Base-by-base conservation (phyloP, 2,329 filamentous ascomycete genomes). In the Chalaropsis ovoidea region DNA sequence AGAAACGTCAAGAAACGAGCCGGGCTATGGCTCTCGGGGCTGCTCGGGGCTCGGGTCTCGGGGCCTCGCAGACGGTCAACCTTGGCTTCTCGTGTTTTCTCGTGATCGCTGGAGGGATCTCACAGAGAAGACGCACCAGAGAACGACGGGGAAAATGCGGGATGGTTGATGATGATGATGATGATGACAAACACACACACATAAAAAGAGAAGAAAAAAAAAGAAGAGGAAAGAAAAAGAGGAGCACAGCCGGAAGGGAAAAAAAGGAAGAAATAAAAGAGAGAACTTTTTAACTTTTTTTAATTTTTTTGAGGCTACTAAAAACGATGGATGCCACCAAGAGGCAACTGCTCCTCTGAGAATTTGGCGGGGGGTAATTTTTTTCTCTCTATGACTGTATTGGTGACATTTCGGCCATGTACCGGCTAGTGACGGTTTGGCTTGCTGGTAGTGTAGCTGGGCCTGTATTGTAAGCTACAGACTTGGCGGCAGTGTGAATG, bases 111-210 rank as follows among this genome's bases (percentile, higher is more conserved):
- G 42, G 63, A 61, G 62, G 62, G 41, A 65, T 61, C 42, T 65
- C 63, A 41, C 35, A 49, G 56, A 65, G 63, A 65, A 60, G 41
- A 60, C 54, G 45, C 54, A 61, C 56, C 63, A 64, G 35, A 64
- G 49, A 65, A n/a, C 61, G 61, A 49, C 41, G 27, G 54, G 45
- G 24, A 42, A 64, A 42, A 43, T 17, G 24, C 22, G 22, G 39
- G 39, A 35, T 42, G 39, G 22, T 54, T 22, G 62, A 24, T 64
- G 62, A 58, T 42, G 47, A 62, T 56, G 62, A 39, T 31, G 63
- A 61, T 39, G 63, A 39, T 65, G 54, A 22, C 54, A 61, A 61
- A 60, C 56, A 61, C 58, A 41, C 43, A 49, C 52, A 47, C 19
- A 39, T 19, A 31, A 1, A 56, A 63, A 42, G 6, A 31, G 31